Base-by-base conservation (phyloP, 495 filamentous ascomycete species). In the Astrocystis sublimbata region DNA sequence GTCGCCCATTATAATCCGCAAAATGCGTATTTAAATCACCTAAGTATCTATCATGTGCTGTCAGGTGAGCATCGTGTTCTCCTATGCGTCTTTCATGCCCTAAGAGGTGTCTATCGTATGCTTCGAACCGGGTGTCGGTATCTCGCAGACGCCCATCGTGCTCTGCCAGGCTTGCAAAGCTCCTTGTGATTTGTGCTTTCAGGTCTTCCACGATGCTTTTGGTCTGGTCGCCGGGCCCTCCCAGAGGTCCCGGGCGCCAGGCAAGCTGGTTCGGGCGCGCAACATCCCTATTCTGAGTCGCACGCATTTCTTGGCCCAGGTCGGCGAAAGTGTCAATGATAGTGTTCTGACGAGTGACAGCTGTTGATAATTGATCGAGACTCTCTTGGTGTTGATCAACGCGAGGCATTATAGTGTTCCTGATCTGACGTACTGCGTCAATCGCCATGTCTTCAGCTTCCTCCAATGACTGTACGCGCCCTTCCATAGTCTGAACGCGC, bases 361-460 rank as follows among this genome's bases (percentile, higher is more conserved):
- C 26, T 24, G 21, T 15, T n/a, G 51, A 9, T 12, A 62, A 31
- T 1, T 23, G 8, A 6, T 62, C 41, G 6, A 62, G 50, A 13
- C 17, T 33, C 38, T 61, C 38, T 4, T 53, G 24, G 28, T 53
- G 26, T 7, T 41, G 47, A 6, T 61, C 47, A 10, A 61, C 47
- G 12, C 60, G 60, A 3, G 60, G 60, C 19, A 56, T 15, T 2
- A 62, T 23, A 2, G 23, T 30, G 24, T 62, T 51, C 21, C 60
- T 50, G n/a, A 62, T 56, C 21, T 62, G 26, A 10, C 60, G 60
- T n/a, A 62, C 51, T 1, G 60, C 60, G 23, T 56, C 60, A 46
- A 62, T 62, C 23, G 60, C 60, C 60, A 49, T 55, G n/a, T 62
- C 60, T 33, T 62, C 60, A 15, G 60, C 60, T 2, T 62, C 51